These are phyloP conservation scores for Rhytidiadelphus loreus DNA, from an alignment of 225 moss, liverwort and hornwort genomes.

Conservation along the genomic window DNA sequence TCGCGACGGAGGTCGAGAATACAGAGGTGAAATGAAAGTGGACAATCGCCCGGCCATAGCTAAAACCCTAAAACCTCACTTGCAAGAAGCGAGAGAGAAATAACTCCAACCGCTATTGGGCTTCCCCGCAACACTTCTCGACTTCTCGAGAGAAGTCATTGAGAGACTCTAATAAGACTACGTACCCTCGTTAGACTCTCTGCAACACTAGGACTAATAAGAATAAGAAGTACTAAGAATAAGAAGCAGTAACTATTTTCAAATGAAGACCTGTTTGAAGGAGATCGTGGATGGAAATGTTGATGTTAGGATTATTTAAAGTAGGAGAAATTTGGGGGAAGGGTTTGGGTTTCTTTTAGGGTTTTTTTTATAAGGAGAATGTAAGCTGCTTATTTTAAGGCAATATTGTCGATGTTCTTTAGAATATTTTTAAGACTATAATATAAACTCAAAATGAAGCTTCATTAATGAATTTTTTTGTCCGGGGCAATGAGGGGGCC, in stretches of 20 bases:
- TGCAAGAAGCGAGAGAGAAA: background rate
- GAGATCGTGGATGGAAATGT: background rate
- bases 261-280: background rate
- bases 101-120: background rate
- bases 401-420: background rate
- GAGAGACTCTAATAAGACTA: too few species aligned
- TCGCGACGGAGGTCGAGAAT: background rate
- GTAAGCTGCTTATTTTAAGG: fast-evolving
- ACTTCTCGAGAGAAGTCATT: background rate
- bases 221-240: too few species aligned
- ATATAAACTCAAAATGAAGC: background rate
- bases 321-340: background rate
- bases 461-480: background rate
- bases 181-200: background rate
- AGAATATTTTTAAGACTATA: background rate
- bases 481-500: fast-evolving
- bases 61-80: background rate
- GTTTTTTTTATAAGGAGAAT: background rate
- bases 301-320: background rate
- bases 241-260: background rate
- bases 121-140: background rate
- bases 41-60: background rate
- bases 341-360: background rate
- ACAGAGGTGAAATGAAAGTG: background rate
- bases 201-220: background rate